These are phyloP conservation scores for Lactarius trivialis DNA, from an alignment of 768 basidiomycete genomes.

Conservation along the genomic window DNA sequence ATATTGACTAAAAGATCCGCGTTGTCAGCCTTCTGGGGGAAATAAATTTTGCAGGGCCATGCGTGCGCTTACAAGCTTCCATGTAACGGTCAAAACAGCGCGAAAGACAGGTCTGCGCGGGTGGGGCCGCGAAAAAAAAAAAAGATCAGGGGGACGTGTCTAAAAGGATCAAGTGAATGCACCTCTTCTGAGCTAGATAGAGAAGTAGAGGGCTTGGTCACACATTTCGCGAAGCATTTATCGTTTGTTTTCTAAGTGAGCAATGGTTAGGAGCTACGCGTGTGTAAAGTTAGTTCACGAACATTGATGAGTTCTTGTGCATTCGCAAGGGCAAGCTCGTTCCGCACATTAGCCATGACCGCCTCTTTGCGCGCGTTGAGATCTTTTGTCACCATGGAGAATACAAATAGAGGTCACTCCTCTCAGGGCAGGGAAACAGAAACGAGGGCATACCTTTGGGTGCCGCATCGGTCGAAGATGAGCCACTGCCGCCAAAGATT, in stretches of 20 bases:
- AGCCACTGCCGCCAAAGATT: slow-evolving; percentile 23
- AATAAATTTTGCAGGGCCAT: not conserved
- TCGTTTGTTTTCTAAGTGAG: slow-evolving; percentile 63
- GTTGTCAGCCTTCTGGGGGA: not conserved
- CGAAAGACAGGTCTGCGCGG: slow-evolving; percentile 58
- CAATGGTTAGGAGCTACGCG: not conserved
- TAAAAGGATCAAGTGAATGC: slow-evolving; percentile 9
- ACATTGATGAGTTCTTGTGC: slow-evolving; percentile 82
- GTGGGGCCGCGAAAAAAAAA: not conserved
- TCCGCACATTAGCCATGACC: slow-evolving; percentile 56
- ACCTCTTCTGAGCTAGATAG: slow-evolving; percentile 72
- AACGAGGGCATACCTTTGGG: slow-evolving; percentile 14
- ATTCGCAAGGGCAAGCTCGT: slow-evolving; percentile 65
- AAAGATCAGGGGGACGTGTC: not conserved
- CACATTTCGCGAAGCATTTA: slow-evolving; percentile 70
- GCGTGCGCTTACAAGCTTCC: slow-evolving; percentile 69
- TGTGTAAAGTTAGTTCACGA: slow-evolving; percentile 23
- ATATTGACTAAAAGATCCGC: slow-evolving; percentile 54
- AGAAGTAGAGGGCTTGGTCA: slow-evolving; percentile 66
- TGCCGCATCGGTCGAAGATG: slow-evolving; percentile 15
- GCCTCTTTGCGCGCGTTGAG: slow-evolving; percentile 35
- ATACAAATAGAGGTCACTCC: not conserved
- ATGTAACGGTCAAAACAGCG: slow-evolving; percentile 78
- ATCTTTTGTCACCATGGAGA: slow-evolving; percentile 27
- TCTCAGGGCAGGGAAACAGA: not conserved